Evolutionary conservation across 805 yeast genomes (phyloP), one percentile per base, ranked within the genome.

Genomic region (Hanseniaspora pseudoguilliermondii): DNA sequence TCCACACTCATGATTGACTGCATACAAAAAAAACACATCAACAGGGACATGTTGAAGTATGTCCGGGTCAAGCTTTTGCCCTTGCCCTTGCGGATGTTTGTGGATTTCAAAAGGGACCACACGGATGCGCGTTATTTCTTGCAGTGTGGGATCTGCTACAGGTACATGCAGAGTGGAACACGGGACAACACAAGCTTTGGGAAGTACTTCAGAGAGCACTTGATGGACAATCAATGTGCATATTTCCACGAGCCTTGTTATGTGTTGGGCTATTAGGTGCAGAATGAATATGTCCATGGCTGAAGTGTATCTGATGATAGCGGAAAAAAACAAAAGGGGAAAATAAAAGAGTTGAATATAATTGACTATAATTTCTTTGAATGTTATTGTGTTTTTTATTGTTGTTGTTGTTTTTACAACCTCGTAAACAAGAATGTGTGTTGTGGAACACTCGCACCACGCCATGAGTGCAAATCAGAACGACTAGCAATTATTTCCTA

Each of bases 161-260:
- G 32, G 3, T 63, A 61, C 61, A 50, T 62, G 27, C 41, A 63
- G 16, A 53, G 59, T 18, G 64, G 60, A 57, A 60, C 23, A 63
- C 59, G 49, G 47, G 59, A 42, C 61, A 62, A 32, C n/a, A 48
- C 21, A 20, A 34, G 47, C 16, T 46, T 46, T 46, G 23, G n/a
- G 4, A 25, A 10, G 10, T 46, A 29, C 25, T 46, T 46, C 39
- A 46, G 34, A 25, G 23, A 27, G 16, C 48, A 46, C 25, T 21
- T 46, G 25, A 6, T 46, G 23, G 25, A 32, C 10, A 18, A 32
- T 32, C 48, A 32, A 10, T 46, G 48, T 46, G 23, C 34, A 2
- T 32, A 18, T 15, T 46, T 29, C 38, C 20, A 32, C 11, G 23
- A 32, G 8, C 48, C 48, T 4, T 46, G 48, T n/a, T 46, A 46